Evolutionary conservation across 2,329 filamentous ascomycete species (phyloP).

Genomic region (Penicillium sp.): DNA sequence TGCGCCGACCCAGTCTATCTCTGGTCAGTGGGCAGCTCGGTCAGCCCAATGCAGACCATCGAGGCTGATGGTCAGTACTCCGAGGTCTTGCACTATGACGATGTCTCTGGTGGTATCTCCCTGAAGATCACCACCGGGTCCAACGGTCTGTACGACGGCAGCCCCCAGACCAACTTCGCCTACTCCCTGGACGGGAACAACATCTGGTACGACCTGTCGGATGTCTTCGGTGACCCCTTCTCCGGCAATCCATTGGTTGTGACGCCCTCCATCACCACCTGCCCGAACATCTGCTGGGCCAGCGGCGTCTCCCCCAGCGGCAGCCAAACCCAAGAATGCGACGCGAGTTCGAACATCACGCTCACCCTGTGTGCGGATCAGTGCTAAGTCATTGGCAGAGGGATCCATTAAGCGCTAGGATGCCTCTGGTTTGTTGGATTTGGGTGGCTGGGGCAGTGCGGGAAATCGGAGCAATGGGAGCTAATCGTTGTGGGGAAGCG

Average conservation of each 20-base stretch:
- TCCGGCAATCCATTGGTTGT: constrained; percentile 27
- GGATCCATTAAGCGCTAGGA: no score
- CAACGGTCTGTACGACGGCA: constrained; percentile 38
- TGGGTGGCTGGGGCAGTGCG: constrained; percentile 1
- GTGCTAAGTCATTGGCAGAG: constrained; percentile 27
- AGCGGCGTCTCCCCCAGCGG: constrained; percentile 30
- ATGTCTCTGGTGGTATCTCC: constrained; percentile 41
- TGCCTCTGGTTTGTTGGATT: background rate
- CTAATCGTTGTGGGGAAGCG: constrained; percentile 2
- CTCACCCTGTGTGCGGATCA: constrained; percentile 32
- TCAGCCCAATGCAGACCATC: constrained; percentile 33
- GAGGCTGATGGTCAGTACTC: constrained; percentile 33
- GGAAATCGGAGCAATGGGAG: constrained; percentile 1
- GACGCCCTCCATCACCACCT: constrained; percentile 23
- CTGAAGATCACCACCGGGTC: constrained; percentile 42
- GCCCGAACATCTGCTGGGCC: constrained; percentile 33
- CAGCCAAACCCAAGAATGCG: constrained; percentile 33
- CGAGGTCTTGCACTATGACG: constrained; percentile 37
- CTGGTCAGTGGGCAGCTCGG: constrained; percentile 31
- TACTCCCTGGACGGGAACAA: constrained; percentile 40
- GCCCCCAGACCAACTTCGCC: constrained; percentile 41
- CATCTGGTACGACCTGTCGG: constrained; percentile 45
- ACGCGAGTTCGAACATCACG: constrained; percentile 24
- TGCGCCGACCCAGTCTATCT: constrained; percentile 34
- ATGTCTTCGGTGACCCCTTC: constrained; percentile 46